Conservation (phyloP, 768 basidiomycete species). For the Naganishia vishniacii region DNA sequence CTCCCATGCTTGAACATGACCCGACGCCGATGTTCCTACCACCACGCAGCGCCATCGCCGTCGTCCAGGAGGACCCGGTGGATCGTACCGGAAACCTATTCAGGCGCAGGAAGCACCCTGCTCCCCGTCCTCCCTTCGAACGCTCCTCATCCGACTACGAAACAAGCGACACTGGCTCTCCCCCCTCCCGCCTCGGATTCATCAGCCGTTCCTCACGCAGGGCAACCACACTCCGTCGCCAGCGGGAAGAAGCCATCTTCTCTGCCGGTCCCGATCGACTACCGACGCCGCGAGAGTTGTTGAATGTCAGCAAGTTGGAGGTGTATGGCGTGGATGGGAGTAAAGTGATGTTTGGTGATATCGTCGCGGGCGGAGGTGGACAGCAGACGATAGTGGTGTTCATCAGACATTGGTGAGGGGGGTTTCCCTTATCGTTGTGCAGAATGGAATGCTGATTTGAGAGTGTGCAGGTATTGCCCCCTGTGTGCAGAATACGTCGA, state of each 20-base stretch:
- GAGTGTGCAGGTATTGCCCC: conserved; percentile 53
- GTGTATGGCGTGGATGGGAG: conserved; percentile 66
- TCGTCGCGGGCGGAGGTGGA: conserved; percentile 50
- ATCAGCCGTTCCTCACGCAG: too few species aligned
- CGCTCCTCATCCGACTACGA: too few species aligned
- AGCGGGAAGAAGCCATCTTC: conserved; percentile 38
- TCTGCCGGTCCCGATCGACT: conserved; percentile 38
- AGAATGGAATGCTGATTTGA: neutral
- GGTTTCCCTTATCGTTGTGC: conserved; percentile 49
- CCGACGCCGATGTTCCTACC: too few species aligned
- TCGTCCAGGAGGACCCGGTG: too few species aligned
- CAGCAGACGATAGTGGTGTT: conserved; percentile 68
- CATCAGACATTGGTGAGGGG: conserved; percentile 74
- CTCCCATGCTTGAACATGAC: too few species aligned
- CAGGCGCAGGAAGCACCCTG: too few species aligned
- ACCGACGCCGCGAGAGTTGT: conserved; percentile 59
- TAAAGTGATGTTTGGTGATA: conserved; percentile 62
- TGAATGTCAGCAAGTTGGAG: conserved; percentile 58
- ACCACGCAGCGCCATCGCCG: too few species aligned
- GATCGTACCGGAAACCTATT: too few species aligned
- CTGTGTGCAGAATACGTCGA: conserved; percentile 82
- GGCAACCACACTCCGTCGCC: conserved; percentile 24
- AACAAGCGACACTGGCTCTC: too few species aligned
- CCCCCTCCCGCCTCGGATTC: too few species aligned
- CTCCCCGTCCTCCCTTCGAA: too few species aligned